Evolutionary conservation across 257 asterid species (phyloP).

Genomic region (Mentha longifolia): DNA sequence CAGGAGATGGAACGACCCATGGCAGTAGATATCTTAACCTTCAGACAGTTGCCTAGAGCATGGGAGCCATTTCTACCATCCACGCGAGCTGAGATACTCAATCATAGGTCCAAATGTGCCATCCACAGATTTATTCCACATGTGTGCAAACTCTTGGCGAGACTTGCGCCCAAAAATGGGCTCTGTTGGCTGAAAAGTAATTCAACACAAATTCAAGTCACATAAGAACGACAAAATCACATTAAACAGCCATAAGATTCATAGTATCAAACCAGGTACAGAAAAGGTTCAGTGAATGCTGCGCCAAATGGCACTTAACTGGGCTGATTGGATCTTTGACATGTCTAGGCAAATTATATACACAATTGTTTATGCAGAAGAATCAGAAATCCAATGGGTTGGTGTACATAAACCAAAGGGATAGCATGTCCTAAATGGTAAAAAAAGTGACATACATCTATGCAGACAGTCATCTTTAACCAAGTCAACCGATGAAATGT

Average conservation of each 20-base stretch:
- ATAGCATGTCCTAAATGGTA: background rate
- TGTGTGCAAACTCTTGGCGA: constrained; percentile 51
- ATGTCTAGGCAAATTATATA: background rate
- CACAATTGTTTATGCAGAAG: background rate
- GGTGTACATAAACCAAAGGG: background rate
- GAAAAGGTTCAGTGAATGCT: background rate
- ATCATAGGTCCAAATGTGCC: constrained; percentile 50
- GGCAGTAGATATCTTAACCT: constrained; percentile 24
- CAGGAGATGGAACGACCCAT: constrained; percentile 17
- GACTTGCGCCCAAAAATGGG: constrained; percentile 51
- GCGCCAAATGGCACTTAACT: background rate
- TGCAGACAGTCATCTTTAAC: background rate
- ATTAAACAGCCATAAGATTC: background rate
- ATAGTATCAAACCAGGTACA: background rate
- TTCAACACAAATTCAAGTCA: background rate
- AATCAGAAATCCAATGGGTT: background rate
- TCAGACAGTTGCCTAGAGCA: background rate
- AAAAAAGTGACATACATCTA: background rate
- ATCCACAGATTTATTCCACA: constrained; percentile 62
- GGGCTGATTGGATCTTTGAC: background rate
- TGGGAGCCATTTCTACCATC: constrained; percentile 48
- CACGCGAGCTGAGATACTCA: constrained; percentile 57
- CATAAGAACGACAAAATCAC: background rate
- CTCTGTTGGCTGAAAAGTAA: constrained; percentile 43
- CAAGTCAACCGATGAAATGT: background rate